Percentiles rank a stretch among this genome's conserved stretches.
These are phyloP conservation scores for Hemileccinum impolitum DNA, from an alignment of 768 basidiomycete genomes.

Conservation along the genomic window DNA sequence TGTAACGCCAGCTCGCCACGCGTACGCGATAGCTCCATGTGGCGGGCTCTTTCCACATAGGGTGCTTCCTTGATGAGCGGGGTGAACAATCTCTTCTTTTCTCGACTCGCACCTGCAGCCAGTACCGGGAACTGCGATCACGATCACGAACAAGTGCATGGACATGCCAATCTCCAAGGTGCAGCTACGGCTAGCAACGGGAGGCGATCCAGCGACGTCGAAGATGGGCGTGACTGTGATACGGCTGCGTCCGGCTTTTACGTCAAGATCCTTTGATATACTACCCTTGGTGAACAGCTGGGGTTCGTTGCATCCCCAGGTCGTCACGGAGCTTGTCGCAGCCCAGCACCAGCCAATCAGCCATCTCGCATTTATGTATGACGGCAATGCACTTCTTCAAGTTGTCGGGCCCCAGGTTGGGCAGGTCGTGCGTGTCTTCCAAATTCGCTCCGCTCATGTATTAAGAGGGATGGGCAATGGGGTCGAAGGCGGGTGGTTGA, in stretches of 20 bases:
- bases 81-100: conserved; percentile 45
- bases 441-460: conserved; percentile 28
- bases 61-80: conserved; percentile 24
- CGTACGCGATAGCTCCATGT: conserved; percentile 2
- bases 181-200: conserved; percentile 4
- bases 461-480: conserved; percentile 11
- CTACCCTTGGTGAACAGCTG: conserved; percentile 28
- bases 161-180: conserved; percentile 16
- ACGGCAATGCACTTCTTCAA: conserved; percentile 51
- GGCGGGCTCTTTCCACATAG: conserved; percentile 19
- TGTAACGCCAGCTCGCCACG: conserved; percentile 8
- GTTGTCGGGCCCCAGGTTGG: conserved; percentile 55
- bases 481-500: background rate
- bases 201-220: conserved; percentile 12
- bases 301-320: conserved; percentile 25
- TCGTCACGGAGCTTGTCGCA: conserved; percentile 47
- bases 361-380: conserved; percentile 46
- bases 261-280: conserved; percentile 59
- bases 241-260: conserved; percentile 36
- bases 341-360: conserved; percentile 47
- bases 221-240: conserved; percentile 9
- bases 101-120: conserved; percentile 58
- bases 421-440: conserved; percentile 49
- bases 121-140: conserved; percentile 14
- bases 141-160: conserved; percentile 6